Base-by-base conservation (phyloP, 495 filamentous ascomycete species). In the Daldinia grandis region DNA sequence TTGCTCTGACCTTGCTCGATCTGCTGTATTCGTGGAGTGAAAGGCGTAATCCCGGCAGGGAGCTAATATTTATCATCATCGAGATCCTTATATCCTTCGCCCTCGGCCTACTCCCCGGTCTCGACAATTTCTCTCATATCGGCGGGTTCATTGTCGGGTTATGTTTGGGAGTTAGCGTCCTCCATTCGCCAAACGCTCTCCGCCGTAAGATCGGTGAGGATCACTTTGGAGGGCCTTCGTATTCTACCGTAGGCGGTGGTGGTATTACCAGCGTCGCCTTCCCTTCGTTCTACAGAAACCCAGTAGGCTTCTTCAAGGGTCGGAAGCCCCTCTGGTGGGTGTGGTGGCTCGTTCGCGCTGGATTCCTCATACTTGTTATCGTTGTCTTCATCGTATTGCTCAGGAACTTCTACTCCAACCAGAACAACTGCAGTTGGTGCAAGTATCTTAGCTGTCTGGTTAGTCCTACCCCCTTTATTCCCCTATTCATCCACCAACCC, bases 81-180 rank as follows among this genome's bases (percentile, higher is more conserved):
- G 93, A 96, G 73, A 87, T 98, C 44, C 83, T 87, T 62, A 91
- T 99, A 62, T 94, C 94, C 1, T 97, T 99, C 73, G 93, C 94
- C 4, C 87, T 99, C 12, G 95, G 95, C 35, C 87, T 99, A 19
- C 87, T 99, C 0, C 95, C 95, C 0, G 95, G 94, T 7, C 80
- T 99, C 47, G 95, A 99, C 82, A 99, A 99, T 79, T 99, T 99
- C 81, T 90, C 92, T 25, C 95, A 99, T 74, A 97, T 99, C 65
- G 95, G 95, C 35, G 95, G 95, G 8, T 98, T 99, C 76, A 80
- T 97, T 56, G 95, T 97, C 90, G 95, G 95, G 0, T 80, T 99
- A 15, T 90, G 90, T 5, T 86, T 98, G 25, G 95, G 95, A 5
- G 82, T 98, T 35, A 93, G 90, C 69, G 80, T 99, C 47, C 84